Conservation (phyloP, 2,329 filamentous ascomycete genomes). For the Trichophyton schoenleinii region DNA sequence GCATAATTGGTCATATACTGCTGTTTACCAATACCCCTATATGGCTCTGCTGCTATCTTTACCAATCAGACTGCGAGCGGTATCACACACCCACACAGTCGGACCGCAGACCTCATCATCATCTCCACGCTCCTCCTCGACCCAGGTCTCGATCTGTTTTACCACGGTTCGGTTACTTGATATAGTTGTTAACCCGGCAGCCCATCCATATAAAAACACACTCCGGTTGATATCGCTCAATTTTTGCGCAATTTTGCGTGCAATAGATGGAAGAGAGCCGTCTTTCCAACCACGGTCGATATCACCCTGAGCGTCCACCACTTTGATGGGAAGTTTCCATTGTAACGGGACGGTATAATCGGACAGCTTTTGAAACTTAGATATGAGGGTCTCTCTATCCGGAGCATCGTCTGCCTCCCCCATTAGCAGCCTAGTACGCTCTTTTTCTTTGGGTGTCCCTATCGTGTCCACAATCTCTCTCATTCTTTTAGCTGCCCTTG, state of each 20-base stretch:
- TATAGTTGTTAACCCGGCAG: slow-evolving; percentile 49
- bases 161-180: slow-evolving; percentile 58
- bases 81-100: slow-evolving; percentile 52
- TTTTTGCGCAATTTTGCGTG: slow-evolving; percentile 31
- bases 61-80: slow-evolving; percentile 53
- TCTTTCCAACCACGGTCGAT: slow-evolving; percentile 22
- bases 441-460: slow-evolving; percentile 48
- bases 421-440: slow-evolving; percentile 48
- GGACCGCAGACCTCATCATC: slow-evolving; percentile 45
- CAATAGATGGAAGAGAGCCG: slow-evolving; percentile 36
- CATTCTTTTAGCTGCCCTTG: slow-evolving; percentile 53
- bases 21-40: slow-evolving; percentile 13
- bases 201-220: slow-evolving; percentile 63
- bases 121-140: slow-evolving; percentile 41
- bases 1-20: background rate
- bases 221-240: slow-evolving; percentile 53
- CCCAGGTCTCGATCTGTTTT: slow-evolving; percentile 49
- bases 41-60: slow-evolving; percentile 43
- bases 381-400: slow-evolving; percentile 23
- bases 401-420: slow-evolving; percentile 30
- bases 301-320: slow-evolving; percentile 39
- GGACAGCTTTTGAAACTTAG: slow-evolving; percentile 36
- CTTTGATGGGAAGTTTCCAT: slow-evolving; percentile 50
- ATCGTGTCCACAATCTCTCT: slow-evolving; percentile 53
- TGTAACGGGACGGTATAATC: slow-evolving; percentile 41